Evolutionary conservation across 805 yeast genomes (phyloP), one percentile per base, ranked within the genome.

Genomic region (Cyberlindnera subsufficiens): DNA sequence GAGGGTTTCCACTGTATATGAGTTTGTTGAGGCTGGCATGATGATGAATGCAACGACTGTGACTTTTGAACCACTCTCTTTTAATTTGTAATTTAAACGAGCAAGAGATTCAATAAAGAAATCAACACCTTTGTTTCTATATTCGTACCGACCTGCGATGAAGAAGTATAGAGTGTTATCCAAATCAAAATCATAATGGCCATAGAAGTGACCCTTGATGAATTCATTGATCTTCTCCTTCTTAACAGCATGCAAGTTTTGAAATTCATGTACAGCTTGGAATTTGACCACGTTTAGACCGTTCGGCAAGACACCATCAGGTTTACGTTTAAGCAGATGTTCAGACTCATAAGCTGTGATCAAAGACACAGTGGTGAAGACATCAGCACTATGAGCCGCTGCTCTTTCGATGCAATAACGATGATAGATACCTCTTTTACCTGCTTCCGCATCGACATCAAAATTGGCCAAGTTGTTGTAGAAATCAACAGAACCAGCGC

Each of bases 361-460:
- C 60, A 91, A 95, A 10, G 96, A 87, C 10, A 91, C 99, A 0
- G 99, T 93, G 31, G 99, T 91, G 69, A 91, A 91, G 18, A 91
- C 99, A 63, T 91, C 99, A 6, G 96, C 88, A 13, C 93, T 75
- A 62, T 91, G 98, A 15, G 96, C 89, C 14, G 97, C 96, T 7
- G 96, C 90, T 46, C 99, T 77, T 69, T 91, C 99, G 51, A 91
- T 85, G 66, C 99, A 91, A 64, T 91, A 93, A 50, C 99, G 77
- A 64, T 91, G 99, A 66, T 91, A 91, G 55, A 91, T 91, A 42
- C 99, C 99, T 54, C 98, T 75, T 66, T 88, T 90, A 17, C 99
- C 99, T 11, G 98, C 98, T 66, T 91, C 99, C 30, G 91, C 89
- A 64, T 91, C 99, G 39, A 91, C 98, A 57, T 91, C 98, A 60